Conservation (phyloP, 108 stramenopile species). For the Aurantiochytrium sp. region DNA sequence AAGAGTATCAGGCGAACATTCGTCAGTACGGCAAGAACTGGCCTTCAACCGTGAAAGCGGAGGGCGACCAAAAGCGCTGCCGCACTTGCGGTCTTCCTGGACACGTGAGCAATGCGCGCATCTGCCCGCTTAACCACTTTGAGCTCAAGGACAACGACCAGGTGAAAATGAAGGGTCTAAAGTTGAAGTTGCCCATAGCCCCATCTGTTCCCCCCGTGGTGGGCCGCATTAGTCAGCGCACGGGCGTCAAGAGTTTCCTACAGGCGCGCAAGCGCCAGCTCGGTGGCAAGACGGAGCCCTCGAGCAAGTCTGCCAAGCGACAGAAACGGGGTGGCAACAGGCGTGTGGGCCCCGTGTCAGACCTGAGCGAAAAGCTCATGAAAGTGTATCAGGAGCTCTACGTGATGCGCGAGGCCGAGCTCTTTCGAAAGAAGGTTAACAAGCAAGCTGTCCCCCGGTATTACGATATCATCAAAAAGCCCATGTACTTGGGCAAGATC, state of each 20-base stretch:
- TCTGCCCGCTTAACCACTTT: background rate
- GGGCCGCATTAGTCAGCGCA: background rate
- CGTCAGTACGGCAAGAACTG: background rate
- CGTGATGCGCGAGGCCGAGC: background rate
- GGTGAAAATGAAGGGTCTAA: background rate
- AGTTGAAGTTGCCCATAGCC: background rate
- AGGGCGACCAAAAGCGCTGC: background rate
- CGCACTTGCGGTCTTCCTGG: background rate
- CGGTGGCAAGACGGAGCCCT: too few relatives aligned
- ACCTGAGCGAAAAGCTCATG: background rate
- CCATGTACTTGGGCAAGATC: conserved; percentile 1
- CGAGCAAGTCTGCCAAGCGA: background rate
- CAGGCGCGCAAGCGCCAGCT: background rate
- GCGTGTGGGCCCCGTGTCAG: background rate
- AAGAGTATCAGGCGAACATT: background rate
- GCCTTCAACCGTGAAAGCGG: background rate
- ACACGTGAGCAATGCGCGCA: background rate
- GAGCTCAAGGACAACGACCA: background rate
- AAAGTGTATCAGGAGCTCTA: background rate
- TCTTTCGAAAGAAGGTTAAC: background rate
- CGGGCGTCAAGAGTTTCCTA: background rate
- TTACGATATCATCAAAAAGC: background rate
- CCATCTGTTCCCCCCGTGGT: background rate
- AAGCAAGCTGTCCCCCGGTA: background rate
- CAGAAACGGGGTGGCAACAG: background rate